Conservation (phyloP, 2,329 filamentous ascomycete species). For the Drechslerella coelobrocha region DNA sequence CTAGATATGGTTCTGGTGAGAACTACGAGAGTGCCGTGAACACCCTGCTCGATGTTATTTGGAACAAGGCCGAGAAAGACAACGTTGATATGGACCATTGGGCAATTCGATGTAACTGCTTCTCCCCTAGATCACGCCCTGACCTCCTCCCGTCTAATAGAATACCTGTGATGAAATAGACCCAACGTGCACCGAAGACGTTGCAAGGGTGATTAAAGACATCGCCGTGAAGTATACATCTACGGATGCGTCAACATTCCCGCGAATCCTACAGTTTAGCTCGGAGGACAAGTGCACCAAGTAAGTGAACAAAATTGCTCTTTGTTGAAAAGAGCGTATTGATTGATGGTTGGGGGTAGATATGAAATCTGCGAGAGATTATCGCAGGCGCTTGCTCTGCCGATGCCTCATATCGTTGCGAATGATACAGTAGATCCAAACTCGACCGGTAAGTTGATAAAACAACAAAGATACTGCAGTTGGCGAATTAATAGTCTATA, state of each 20-base stretch:
- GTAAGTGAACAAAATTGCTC: constrained; percentile 38
- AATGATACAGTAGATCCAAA: constrained; percentile 76
- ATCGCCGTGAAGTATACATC: constrained; percentile 54
- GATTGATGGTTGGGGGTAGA: constrained; percentile 20
- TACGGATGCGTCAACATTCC: constrained; percentile 65
- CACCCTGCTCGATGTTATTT: constrained; percentile 75
- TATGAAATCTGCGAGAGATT: constrained; percentile 78
- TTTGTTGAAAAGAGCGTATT: constrained; percentile 4
- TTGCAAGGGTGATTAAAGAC: constrained; percentile 69
- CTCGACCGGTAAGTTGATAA: constrained; percentile 60
- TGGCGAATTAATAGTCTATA: constrained; percentile 41
- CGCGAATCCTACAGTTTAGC: constrained; percentile 79
- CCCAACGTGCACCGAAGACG: constrained; percentile 78
- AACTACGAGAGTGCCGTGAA: constrained; percentile 82
- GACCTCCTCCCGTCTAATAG: background rate
- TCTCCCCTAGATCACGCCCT: constrained; percentile 62
- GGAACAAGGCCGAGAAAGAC: constrained; percentile 71
- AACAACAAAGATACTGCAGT: background rate
- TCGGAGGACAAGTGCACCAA: constrained; percentile 88
- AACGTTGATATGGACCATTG: constrained; percentile 84
- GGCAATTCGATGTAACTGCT: constrained; percentile 71
- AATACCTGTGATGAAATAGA: constrained; percentile 17
- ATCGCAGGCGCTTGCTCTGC: constrained; percentile 78
- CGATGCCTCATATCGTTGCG: constrained; percentile 71
- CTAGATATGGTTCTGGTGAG: constrained; percentile 72